Conservation (phyloP, 2,329 filamentous ascomycete species). For the Nemania sp. region DNA sequence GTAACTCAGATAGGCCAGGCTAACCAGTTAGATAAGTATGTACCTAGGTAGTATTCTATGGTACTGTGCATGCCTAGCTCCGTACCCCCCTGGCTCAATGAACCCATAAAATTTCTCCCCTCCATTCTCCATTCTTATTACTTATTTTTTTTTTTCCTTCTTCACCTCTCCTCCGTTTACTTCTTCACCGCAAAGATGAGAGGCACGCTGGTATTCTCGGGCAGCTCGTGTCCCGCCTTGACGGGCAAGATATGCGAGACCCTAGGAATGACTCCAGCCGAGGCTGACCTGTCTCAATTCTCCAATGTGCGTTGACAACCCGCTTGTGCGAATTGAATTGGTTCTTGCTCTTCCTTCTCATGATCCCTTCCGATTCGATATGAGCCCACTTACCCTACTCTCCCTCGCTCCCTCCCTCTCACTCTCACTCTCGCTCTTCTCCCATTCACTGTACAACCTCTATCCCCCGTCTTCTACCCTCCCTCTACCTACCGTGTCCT, state of each 20-base stretch:
- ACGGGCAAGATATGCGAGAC: conserved; percentile 76
- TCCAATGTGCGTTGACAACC: conserved; percentile 69
- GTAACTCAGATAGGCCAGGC: too few species aligned
- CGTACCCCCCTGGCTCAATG: background rate
- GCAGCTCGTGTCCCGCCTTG: conserved; percentile 74
- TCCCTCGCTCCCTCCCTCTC: background rate
- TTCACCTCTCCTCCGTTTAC: conserved; percentile 42
- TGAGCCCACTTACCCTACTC: background rate
- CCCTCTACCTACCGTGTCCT: background rate
- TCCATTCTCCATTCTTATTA: conserved; percentile 46
- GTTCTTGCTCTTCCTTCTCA: conserved; percentile 14
- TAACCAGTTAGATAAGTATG: background rate
- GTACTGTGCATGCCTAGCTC: conserved; percentile 1
- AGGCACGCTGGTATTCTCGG: conserved; percentile 75
- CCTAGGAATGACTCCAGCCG: conserved; percentile 72
- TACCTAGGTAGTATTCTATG: too few species aligned
- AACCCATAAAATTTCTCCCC: conserved; percentile 37
- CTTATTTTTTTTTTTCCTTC: conserved; percentile 27
- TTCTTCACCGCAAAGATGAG: conserved; percentile 61
- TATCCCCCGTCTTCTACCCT: background rate
- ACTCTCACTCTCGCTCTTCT: background rate
- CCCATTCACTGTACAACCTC: background rate
- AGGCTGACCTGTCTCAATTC: conserved; percentile 76
- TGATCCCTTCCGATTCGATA: background rate
- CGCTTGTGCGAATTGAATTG: conserved; percentile 21